Base-by-base conservation (phyloP, 306 rosid genomes). In the Citrullus mucosospermus region DNA sequence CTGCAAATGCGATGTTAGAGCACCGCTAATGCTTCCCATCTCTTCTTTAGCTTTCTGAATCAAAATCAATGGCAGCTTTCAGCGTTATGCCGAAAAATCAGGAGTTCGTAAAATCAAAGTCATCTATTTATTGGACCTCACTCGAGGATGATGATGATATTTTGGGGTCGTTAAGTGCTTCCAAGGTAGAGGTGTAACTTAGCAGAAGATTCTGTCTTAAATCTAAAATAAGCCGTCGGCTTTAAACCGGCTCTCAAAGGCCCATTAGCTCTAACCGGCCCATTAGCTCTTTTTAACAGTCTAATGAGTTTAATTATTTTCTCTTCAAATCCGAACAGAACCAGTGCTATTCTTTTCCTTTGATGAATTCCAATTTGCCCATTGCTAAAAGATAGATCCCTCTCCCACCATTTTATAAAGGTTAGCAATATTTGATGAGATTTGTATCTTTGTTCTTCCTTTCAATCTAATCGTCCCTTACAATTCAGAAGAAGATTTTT, bases 21-120 rank as follows among this genome's bases (percentile, higher is more conserved):
- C 88, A 78, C 75, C 70, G 53, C 83, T 78, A 30, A 84, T 75
- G 87, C 88, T 83, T 56, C 91, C 93, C 98, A 92, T 93, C 76
- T 53, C 78, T 74, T 65, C 34, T 46, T 41, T 1, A 17, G 17
- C 80, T 32, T 78, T 14, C 71, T 14, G 58, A 78, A 44, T 78
- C 60, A 28, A 61, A 78, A 59, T 70, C 46, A 5, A 16, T 61
- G 44, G 73, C 20, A 28, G 56, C 48, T 46, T 54, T 67, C 78
- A 22, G 65, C 68, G 15, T 39, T 46, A 16, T 9, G 20, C 74
- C 25, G 51, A 44, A 78, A 82, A 59, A 73, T 78, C 86, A 16
- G 77, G 25, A 72, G n/a, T 50, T 44, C 16, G 60, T 6, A 72
- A 72, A 53, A 53, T 53, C 57, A 6, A 6, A 53, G 57, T 53